Conservation (phyloP, 140 eudicot genomes). For the Flaveria floridana region DNA sequence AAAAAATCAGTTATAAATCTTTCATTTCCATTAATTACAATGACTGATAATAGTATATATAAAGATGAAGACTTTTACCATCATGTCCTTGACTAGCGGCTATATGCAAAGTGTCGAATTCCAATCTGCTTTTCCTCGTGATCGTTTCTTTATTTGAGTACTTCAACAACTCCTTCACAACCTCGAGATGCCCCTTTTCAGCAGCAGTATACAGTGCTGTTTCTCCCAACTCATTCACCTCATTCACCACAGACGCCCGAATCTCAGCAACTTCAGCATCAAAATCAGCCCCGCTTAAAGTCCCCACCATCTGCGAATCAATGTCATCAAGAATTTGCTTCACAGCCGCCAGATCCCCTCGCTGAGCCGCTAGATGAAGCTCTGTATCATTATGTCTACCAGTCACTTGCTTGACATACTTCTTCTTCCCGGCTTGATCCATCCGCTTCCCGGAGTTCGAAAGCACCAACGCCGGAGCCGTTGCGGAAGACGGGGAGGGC, state of each 20-base stretch:
- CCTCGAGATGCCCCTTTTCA: slow-evolving; percentile 65
- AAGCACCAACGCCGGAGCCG: slow-evolving; percentile 80
- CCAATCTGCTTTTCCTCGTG: slow-evolving; percentile 54
- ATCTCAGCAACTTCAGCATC: slow-evolving; percentile 79
- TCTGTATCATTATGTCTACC: slow-evolving; percentile 86
- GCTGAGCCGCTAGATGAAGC: slow-evolving; percentile 78
- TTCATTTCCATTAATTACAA: neutral
- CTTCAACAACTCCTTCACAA: slow-evolving; percentile 67
- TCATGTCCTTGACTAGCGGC: slow-evolving; percentile 80
- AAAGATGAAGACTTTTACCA: slow-evolving; percentile 40
- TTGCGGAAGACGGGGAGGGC: slow-evolving; percentile 70
- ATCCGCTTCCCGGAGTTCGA: slow-evolving; percentile 79
- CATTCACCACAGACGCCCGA: slow-evolving; percentile 72
- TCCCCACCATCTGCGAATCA: slow-evolving; percentile 60
- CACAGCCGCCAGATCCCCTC: slow-evolving; percentile 70
- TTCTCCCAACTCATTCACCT: slow-evolving; percentile 76
- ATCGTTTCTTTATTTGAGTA: slow-evolving; percentile 56
- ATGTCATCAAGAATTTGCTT: slow-evolving; percentile 68
- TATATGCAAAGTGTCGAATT: slow-evolving; percentile 71
- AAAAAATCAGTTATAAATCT: neutral
- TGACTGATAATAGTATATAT: neutral
- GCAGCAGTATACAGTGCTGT: slow-evolving; percentile 72
- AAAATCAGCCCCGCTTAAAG: slow-evolving; percentile 67
- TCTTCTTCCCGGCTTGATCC: slow-evolving; percentile 81
- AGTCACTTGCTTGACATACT: slow-evolving; percentile 87